Conservation (phyloP, 768 basidiomycete genomes). For the Leccinum sublutescens region DNA sequence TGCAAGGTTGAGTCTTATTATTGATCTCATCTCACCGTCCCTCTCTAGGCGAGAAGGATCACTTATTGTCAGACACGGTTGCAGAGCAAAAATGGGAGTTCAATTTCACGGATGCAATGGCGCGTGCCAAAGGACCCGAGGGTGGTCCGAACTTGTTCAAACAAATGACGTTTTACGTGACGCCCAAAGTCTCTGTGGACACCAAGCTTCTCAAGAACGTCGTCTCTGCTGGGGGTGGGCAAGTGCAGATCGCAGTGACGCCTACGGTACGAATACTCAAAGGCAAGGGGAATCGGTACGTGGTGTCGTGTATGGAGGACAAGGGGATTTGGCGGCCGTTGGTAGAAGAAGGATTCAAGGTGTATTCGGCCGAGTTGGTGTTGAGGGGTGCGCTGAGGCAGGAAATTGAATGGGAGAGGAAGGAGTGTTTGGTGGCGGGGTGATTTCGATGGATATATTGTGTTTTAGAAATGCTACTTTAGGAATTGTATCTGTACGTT, state of each 20-base stretch:
- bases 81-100: conserved; percentile 69
- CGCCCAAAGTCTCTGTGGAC: conserved; percentile 59
- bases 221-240: conserved; percentile 67
- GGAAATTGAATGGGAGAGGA: conserved; percentile 61
- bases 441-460: background rate
- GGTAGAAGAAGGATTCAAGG: conserved; percentile 43
- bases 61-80: conserved; percentile 54
- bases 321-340: conserved; percentile 65
- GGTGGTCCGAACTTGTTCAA: conserved; percentile 54
- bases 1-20: conserved; percentile 7
- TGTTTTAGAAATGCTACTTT: background rate
- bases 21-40: background rate
- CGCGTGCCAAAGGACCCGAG: conserved; percentile 48
- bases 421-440: conserved; percentile 20
- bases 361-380: conserved; percentile 73
- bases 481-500: background rate
- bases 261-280: conserved; percentile 58
- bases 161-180: conserved; percentile 72
- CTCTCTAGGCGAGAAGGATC: conserved; percentile 58
- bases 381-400: conserved; percentile 64
- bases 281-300: conserved; percentile 47
- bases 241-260: conserved; percentile 48
- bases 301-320: conserved; percentile 69
- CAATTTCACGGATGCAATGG: conserved; percentile 58
- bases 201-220: conserved; percentile 65